Conservation (phyloP, 2,329 filamentous ascomycete species). For the Epichloe gansuensis region DNA sequence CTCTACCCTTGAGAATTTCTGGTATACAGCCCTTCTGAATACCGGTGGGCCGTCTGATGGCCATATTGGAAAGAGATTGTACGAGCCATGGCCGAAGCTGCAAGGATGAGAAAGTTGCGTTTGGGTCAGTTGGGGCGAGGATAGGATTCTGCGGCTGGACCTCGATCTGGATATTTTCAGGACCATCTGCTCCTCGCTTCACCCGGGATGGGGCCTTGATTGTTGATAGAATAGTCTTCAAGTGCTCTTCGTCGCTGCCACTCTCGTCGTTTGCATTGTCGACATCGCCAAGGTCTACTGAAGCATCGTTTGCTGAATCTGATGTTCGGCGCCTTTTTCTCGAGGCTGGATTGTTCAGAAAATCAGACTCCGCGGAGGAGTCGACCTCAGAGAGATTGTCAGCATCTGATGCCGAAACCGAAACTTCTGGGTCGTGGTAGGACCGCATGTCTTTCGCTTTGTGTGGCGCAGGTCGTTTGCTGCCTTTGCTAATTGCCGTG, state of each 20-base stretch:
- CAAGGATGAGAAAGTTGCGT: slow-evolving; percentile 59
- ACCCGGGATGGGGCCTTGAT: slow-evolving; percentile 43
- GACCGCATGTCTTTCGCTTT: not conserved
- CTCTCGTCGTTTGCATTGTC: slow-evolving; percentile 20
- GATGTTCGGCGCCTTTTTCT: slow-evolving; percentile 35
- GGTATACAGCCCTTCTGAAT: slow-evolving; percentile 93
- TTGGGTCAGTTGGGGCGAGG: slow-evolving; percentile 40
- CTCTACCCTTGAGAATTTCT: slow-evolving; percentile 77
- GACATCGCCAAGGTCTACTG: slow-evolving; percentile 10
- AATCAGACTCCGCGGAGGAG: slow-evolving; percentile 33
- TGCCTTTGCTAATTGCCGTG: not conserved
- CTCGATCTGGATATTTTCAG: slow-evolving; percentile 10
- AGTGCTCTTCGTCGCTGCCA: slow-evolving; percentile 19
- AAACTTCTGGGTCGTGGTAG: not conserved
- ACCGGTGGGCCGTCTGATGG: slow-evolving; percentile 77
- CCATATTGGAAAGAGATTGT: slow-evolving; percentile 60
- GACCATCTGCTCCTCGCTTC: slow-evolving; percentile 24
- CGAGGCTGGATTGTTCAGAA: slow-evolving; percentile 31
- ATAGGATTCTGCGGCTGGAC: slow-evolving; percentile 22
- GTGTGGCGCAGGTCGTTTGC: not conserved
- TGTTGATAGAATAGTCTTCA: slow-evolving; percentile 25
- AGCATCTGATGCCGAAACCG: not conserved
- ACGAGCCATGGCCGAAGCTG: slow-evolving; percentile 79
- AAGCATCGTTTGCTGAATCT: slow-evolving; percentile 15
- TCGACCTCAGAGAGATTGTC: slow-evolving; percentile 11